Evolutionary conservation across 192 early-diverging fungal genomes (phyloP).

Genomic region (Spizellomyces punctatus): DNA sequence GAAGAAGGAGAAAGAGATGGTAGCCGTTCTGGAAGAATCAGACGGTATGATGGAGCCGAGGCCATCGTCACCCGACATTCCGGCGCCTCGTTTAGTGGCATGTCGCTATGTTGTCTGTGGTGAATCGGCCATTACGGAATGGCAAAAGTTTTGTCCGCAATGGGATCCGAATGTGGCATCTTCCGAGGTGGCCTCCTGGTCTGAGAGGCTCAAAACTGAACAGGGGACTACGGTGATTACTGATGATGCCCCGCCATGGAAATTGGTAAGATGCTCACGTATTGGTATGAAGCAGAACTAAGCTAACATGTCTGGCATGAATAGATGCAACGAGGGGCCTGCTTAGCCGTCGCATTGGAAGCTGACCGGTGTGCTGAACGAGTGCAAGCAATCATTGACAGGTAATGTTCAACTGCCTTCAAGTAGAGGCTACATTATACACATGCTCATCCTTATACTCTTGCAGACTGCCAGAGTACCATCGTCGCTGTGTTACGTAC

Average conservation of each 20-base stretch:
- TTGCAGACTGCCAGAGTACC: not conserved
- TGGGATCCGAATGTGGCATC: not conserved
- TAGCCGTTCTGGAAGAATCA: not conserved
- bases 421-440: no score
- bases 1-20: not conserved
- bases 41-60: not conserved
- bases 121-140: constrained; percentile 13
- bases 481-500: constrained; percentile 14
- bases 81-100: constrained; percentile 13
- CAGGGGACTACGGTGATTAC: no score
- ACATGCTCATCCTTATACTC: no score
- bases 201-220: no score
- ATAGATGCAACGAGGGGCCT: constrained; percentile 16
- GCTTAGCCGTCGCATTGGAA: constrained; percentile 18
- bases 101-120: constrained; percentile 11
- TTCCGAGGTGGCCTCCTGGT: no score
- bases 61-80: not conserved
- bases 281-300: no score
- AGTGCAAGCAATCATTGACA: constrained; percentile 2
- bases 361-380: constrained; percentile 13
- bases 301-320: no score
- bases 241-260: no score
- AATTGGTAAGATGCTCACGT: no score
- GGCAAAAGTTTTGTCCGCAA: constrained; percentile 9
- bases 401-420: no score